Conservation (phyloP, 805 yeast genomes). For the Grigorovia jiainica region DNA sequence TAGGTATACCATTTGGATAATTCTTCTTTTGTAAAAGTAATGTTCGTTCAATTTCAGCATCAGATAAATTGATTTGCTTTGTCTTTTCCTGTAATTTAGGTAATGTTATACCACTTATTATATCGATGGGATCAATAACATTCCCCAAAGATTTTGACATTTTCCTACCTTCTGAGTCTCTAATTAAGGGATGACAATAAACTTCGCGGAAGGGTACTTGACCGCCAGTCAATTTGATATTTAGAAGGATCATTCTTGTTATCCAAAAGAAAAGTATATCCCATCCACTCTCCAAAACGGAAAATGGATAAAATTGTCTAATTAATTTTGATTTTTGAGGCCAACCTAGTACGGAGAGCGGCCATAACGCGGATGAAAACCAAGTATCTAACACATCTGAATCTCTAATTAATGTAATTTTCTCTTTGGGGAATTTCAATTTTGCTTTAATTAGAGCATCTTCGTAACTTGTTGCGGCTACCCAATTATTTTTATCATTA, state of each 20-base stretch:
- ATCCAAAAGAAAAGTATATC: constrained; percentile 99
- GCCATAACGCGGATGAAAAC: constrained; percentile 98
- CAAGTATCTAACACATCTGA: constrained; percentile 98
- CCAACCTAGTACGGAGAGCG: constrained; percentile 93
- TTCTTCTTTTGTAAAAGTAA: constrained; percentile 73
- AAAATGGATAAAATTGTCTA: constrained; percentile 73
- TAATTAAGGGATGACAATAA: constrained; percentile 95
- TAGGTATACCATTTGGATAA: constrained; percentile 93
- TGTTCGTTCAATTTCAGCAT: constrained; percentile 75
- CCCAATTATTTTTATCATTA: constrained; percentile 51
- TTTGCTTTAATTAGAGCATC: constrained; percentile 81
- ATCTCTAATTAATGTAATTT: constrained; percentile 76
- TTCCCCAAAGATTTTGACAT: constrained; percentile 98
- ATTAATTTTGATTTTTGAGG: constrained; percentile 68
- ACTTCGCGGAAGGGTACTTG: constrained; percentile 87
- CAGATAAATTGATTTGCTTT: constrained; percentile 70
- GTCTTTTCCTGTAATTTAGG: constrained; percentile 69
- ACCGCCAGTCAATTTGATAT: constrained; percentile 80
- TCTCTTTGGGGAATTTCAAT: constrained; percentile 54
- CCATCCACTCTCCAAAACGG: constrained; percentile 97
- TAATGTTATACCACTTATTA: constrained; percentile 74
- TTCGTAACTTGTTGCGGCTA: constrained; percentile 70
- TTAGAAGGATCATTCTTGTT: constrained; percentile 85
- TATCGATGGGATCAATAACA: constrained; percentile 91
- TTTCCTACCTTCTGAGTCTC: constrained; percentile 97